phyloP scores from a whole-genome alignment of 148 eudicot species.

The Chenopodium formosanum region DNA sequence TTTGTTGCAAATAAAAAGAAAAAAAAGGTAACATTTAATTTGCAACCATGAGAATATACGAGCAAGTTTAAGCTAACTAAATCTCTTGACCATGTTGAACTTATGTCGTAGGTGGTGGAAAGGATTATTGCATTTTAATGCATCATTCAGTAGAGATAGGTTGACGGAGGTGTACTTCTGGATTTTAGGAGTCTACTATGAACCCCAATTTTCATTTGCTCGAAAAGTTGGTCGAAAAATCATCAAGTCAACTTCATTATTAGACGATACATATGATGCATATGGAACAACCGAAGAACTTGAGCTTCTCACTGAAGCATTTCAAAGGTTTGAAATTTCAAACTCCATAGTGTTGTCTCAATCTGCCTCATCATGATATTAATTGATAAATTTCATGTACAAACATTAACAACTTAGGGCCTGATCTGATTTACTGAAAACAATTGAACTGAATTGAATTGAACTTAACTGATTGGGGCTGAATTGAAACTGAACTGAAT shows the following conservation, averaged over 20 bases:
- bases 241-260: slow-evolving; percentile 14
- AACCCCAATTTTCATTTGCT: slow-evolving; percentile 33
- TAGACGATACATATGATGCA: slow-evolving; percentile 47
- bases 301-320: slow-evolving; percentile 32
- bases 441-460: too few relatives aligned
- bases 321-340: slow-evolving; percentile 33
- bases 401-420: too few relatives aligned
- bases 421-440: too few relatives aligned
- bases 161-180: slow-evolving; percentile 40
- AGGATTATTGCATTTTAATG: slow-evolving; percentile 22
- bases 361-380: too few relatives aligned
- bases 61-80: too few relatives aligned
- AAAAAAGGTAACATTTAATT: too few relatives aligned
- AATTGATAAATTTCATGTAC: too few relatives aligned
- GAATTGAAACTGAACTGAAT: too few relatives aligned
- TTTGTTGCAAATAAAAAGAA: too few relatives aligned
- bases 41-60: too few relatives aligned
- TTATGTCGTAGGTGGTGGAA: slow-evolving; percentile 46
- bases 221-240: slow-evolving; percentile 29
- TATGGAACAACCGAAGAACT: slow-evolving; percentile 49
- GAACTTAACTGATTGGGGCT: too few relatives aligned
- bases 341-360: too few relatives aligned
- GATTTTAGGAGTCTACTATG: slow-evolving; percentile 30
- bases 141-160: slow-evolving; percentile 42
- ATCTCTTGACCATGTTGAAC: not conserved